Evolutionary conservation across 495 filamentous ascomycete genomes (phyloP).

Genomic region (Entonaema liquescens): DNA sequence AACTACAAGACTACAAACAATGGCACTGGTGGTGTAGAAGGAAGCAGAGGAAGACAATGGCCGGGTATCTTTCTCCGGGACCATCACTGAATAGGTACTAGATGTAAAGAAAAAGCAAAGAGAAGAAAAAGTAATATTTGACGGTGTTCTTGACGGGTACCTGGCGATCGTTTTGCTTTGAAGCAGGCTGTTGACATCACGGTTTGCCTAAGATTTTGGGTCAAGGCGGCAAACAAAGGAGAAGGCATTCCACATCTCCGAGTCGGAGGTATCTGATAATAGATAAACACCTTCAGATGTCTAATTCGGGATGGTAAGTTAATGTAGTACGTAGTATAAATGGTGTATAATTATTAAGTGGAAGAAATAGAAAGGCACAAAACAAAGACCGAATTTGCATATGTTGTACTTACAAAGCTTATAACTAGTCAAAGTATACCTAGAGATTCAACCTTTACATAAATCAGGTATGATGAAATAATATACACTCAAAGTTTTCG

Average conservation of each 20-base stretch:
- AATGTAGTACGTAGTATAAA: not conserved
- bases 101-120: not conserved
- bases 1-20: not conserved
- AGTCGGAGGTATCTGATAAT: too few species aligned
- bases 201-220: not conserved
- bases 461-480: not conserved
- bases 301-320: conserved; percentile 4
- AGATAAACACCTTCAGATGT: conserved; percentile 6
- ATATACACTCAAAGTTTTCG: not conserved
- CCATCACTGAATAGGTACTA: not conserved
- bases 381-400: not conserved
- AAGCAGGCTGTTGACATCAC: not conserved
- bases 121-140: not conserved
- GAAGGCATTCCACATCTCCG: not conserved
- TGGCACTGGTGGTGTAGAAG: not conserved
- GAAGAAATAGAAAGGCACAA: conserved; percentile 1
- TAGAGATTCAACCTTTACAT: not conserved
- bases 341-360: not conserved
- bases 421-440: not conserved
- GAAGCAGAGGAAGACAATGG: not conserved
- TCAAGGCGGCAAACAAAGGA: conserved; percentile 23
- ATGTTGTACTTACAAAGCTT: not conserved
- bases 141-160: not conserved
- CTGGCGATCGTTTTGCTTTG: not conserved
- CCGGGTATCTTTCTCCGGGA: not conserved